A percentile compares a stretch with the other conserved stretches of the same genome.
Conservation (phyloP, 768 basidiomycete genomes). For the Hypholoma sublateritium region DNA sequence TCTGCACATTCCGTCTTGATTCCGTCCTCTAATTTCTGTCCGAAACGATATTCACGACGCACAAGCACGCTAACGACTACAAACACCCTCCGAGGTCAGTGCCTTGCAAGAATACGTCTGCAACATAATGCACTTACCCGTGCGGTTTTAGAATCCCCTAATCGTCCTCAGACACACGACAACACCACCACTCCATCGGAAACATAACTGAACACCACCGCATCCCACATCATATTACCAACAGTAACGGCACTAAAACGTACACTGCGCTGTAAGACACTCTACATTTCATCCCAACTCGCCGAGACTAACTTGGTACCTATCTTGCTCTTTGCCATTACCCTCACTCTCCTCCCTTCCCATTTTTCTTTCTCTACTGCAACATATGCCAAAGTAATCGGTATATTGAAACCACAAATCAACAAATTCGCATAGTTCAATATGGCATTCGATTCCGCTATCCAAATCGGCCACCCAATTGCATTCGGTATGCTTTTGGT, state of each 20-base stretch:
- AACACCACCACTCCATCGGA: neutral
- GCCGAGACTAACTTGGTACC: neutral
- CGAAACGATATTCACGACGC: neutral
- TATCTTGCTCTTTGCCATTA: neutral
- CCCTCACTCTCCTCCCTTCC: neutral
- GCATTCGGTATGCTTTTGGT: conserved; percentile 56
- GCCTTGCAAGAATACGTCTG: too few relatives aligned
- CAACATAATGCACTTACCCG: neutral
- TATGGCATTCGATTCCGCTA: neutral
- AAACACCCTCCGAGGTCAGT: too few relatives aligned
- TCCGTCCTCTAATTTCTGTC: neutral
- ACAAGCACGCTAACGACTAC: neutral
- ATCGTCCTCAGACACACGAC: neutral
- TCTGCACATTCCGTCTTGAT: too few relatives aligned
- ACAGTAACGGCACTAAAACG: neutral
- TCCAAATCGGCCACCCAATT: conserved; percentile 30
- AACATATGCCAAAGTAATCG: neutral
- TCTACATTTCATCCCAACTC: neutral
- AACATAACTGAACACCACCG: neutral
- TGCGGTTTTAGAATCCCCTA: neutral
- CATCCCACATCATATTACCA: neutral
- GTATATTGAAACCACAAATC: neutral
- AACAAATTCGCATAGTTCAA: neutral
- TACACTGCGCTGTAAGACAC: neutral
- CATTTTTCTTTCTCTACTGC: neutral